Evolutionary conservation across 2,329 filamentous ascomycete species (phyloP).

Genomic region (Leptographium procerum): DNA sequence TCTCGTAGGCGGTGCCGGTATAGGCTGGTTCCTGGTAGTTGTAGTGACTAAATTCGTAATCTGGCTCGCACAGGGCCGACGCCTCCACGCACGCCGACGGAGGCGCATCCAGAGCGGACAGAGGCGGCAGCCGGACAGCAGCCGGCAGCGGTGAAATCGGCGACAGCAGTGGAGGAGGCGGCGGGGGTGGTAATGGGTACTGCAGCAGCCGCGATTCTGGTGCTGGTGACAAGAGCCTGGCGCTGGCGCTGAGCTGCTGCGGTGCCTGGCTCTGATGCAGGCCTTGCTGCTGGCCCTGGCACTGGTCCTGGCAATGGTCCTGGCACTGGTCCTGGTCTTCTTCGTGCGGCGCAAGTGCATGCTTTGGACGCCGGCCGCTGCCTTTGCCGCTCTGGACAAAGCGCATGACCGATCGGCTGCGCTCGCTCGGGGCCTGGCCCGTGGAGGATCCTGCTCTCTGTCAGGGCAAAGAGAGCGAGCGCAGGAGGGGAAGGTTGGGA

Average conservation of each 20-base stretch:
- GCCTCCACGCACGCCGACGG: neutral
- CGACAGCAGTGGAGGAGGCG: neutral
- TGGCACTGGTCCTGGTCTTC: neutral
- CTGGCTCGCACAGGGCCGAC: constrained; percentile 1
- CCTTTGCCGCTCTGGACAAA: neutral
- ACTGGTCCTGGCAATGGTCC: neutral
- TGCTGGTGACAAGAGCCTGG: neutral
- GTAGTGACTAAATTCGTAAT: neutral
- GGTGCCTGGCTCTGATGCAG: neutral
- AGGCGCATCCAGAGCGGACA: neutral
- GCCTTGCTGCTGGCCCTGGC: neutral
- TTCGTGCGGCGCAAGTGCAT: neutral
- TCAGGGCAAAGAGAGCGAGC: neutral
- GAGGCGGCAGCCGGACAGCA: neutral
- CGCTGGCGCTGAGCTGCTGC: neutral
- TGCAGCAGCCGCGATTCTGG: neutral
- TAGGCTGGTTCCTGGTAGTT: neutral
- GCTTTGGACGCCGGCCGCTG: neutral
- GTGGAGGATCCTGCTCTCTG: neutral
- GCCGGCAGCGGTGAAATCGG: neutral
- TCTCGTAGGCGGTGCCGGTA: neutral
- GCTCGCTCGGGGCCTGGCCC: constrained; percentile 4
- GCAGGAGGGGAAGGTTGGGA: neutral
- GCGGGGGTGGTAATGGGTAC: neutral
- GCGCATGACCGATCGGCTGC: constrained; percentile 1